Base-by-base conservation (phyloP, 2,329 filamentous ascomycete genomes). In the Penicillium occitanis region DNA sequence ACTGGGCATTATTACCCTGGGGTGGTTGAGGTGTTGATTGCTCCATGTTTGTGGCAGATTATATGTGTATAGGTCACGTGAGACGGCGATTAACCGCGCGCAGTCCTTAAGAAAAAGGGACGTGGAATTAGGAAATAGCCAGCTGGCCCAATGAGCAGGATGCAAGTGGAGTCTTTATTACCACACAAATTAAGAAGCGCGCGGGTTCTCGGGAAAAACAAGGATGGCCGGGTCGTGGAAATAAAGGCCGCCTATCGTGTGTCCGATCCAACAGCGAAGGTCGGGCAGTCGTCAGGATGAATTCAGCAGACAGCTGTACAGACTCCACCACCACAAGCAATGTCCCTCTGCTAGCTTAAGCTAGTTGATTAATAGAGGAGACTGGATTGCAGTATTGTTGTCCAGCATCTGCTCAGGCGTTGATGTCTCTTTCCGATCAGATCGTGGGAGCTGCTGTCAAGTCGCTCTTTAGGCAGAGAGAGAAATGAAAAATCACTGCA, bases 41-140 rank as follows among this genome's bases (percentile, higher is more conserved):
- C 69, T 79, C 78, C 77, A 79, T 80, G 61, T 58, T 73, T 66
- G 57, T 40, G 37, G 19, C 53, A 14, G 19, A 22, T 57, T 22
- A 40, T 57, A 55, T n/a, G 65, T 42, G 33, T 44, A 37, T 1
- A 58, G 22, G 51, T 64, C 62, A 67, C 65, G 63, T 67, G 59
- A 10, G 37, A 40, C 53, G 60, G 40, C 22, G 57, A 68, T 67
- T 64, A 62, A 66, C n/a, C 22, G 67, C 3, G 17, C 37, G 51
- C 60, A n/a, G 63, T 40, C 50, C 51, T 66, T 44, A 63, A 25
- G 53, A 19, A 42, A 37, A 50, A 22, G 22, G 7, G 17, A 35
- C 58, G 66, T 64, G 55, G 66, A 53, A 53, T 62, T 67, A 53
- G 59, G 46, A 58, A n/a, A 14, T 10, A 61, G 48, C 13, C 57